Evolutionary conservation across 805 yeast genomes (phyloP).

Genomic region (Candida khao-thaluensis): DNA sequence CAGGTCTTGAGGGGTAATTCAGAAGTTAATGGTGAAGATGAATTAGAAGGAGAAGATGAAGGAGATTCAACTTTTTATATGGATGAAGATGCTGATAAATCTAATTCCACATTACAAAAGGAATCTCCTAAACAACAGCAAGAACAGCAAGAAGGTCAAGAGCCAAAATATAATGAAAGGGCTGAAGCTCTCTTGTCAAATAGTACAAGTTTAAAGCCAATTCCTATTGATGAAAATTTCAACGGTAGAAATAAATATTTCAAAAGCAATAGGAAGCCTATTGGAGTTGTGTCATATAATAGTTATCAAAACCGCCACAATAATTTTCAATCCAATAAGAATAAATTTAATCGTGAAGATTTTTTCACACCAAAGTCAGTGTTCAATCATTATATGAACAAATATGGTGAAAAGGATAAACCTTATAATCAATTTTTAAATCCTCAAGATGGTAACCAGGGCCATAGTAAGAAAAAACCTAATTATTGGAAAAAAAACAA

Average conservation of each 20-base stretch:
- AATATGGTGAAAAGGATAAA: constrained; percentile 43
- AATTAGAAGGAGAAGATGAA: constrained; percentile 9
- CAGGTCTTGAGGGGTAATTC: background rate
- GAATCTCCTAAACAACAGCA: background rate
- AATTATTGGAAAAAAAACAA: constrained; percentile 20
- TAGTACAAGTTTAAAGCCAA: constrained; percentile 37
- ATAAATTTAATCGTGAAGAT: constrained; percentile 61
- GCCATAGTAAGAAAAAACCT: constrained; percentile 10
- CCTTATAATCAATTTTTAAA: constrained; percentile 23
- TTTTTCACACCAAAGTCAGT: constrained; percentile 78
- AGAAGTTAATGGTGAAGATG: constrained; percentile 4
- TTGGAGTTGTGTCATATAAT: constrained; percentile 61
- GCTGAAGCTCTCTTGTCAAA: constrained; percentile 45
- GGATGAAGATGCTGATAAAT: constrained; percentile 17
- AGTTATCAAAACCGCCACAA: constrained; percentile 14
- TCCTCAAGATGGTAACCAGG: constrained; percentile 16
- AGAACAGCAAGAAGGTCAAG: background rate
- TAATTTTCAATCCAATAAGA: constrained; percentile 13
- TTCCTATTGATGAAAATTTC: constrained; percentile 33
- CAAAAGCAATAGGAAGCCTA: constrained; percentile 54
- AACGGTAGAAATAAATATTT: constrained; percentile 22
- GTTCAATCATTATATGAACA: constrained; percentile 68
- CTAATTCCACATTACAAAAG: constrained; percentile 12
- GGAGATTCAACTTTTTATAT: constrained; percentile 17
- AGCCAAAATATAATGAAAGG: constrained; percentile 31